phyloP scores from a whole-genome alignment of 163 green algal genomes.

The Prototheca wickerhamii region DNA sequence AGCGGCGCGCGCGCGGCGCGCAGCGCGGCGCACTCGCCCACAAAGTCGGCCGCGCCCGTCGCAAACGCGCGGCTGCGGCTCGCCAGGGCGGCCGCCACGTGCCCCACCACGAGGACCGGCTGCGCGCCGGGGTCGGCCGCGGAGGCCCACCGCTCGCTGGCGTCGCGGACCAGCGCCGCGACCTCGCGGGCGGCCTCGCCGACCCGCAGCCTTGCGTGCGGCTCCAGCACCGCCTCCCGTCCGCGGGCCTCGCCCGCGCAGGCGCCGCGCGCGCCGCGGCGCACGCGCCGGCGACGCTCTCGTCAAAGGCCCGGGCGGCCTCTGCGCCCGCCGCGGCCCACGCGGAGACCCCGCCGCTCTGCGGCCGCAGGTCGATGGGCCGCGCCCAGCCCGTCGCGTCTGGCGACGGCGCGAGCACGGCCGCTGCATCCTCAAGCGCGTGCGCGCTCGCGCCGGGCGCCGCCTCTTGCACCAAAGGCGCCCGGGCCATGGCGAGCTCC shows the following conservation, averaged over 20 bases:
- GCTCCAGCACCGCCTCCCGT: background rate
- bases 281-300: background rate
- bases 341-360: too few relatives aligned
- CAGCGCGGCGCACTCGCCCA: background rate
- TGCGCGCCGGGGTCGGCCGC: slow-evolving; percentile 2
- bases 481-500: background rate
- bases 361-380: too few relatives aligned
- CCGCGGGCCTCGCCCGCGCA: background rate
- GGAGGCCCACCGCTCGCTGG: background rate
- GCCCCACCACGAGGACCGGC: background rate
- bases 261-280: background rate
- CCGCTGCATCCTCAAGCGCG: too few relatives aligned
- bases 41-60: background rate
- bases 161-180: background rate
- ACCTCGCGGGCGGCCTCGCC: background rate
- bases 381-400: too few relatives aligned
- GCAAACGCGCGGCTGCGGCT: background rate
- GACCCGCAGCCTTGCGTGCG: background rate
- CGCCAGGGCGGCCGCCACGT: background rate
- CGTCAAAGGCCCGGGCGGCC: background rate
- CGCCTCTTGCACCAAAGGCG: too few relatives aligned
- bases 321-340: background rate
- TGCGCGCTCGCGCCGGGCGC: too few relatives aligned
- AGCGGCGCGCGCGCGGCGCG: slow-evolving; percentile 27
- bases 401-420: too few relatives aligned